These are phyloP conservation scores for Tilletia setariae DNA, from an alignment of 1,284 basidiomycete species.

Conservation along the genomic window DNA sequence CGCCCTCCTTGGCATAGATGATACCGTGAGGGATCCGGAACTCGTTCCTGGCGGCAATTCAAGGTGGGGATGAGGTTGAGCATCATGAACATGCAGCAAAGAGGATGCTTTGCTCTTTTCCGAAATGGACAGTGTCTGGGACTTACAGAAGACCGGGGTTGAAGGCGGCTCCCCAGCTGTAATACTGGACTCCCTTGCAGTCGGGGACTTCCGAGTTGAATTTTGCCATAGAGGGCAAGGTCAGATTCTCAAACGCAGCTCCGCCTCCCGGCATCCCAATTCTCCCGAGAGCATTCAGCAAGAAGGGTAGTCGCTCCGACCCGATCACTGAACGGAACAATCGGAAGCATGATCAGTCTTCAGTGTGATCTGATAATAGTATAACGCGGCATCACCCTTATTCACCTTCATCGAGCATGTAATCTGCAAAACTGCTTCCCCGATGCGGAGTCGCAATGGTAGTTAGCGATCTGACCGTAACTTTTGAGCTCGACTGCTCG, in stretches of 20 bases:
- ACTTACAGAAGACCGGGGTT: constrained; percentile 68
- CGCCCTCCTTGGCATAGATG: constrained; percentile 78
- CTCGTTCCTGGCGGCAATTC: constrained; percentile 15
- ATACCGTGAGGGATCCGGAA: constrained; percentile 73
- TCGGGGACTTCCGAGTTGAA: constrained; percentile 85
- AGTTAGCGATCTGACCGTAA: constrained; percentile 73
- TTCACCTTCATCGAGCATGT: constrained; percentile 69
- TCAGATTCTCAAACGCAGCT: constrained; percentile 81
- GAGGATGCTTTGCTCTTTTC: too few relatives aligned
- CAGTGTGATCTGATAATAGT: not conserved
- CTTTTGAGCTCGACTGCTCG: constrained; percentile 33
- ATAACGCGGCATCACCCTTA: not conserved
- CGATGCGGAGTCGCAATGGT: constrained; percentile 90
- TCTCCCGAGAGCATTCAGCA: constrained; percentile 70
- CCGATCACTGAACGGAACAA: constrained; percentile 18
- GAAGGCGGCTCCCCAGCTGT: constrained; percentile 87
- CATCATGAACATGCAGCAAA: too few relatives aligned
- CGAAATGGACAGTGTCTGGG: not conserved
- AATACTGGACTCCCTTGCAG: constrained; percentile 73
- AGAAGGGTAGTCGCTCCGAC: constrained; percentile 18
- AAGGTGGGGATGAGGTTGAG: too few relatives aligned
- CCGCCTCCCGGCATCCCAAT: constrained; percentile 81
- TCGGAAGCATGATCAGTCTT: not conserved
- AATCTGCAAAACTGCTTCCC: constrained; percentile 88
- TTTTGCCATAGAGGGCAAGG: constrained; percentile 74